Percentiles rank a stretch among this genome's conserved stretches.
Conservation (phyloP, 306 rosid species). For the Dryas octopetala region DNA sequence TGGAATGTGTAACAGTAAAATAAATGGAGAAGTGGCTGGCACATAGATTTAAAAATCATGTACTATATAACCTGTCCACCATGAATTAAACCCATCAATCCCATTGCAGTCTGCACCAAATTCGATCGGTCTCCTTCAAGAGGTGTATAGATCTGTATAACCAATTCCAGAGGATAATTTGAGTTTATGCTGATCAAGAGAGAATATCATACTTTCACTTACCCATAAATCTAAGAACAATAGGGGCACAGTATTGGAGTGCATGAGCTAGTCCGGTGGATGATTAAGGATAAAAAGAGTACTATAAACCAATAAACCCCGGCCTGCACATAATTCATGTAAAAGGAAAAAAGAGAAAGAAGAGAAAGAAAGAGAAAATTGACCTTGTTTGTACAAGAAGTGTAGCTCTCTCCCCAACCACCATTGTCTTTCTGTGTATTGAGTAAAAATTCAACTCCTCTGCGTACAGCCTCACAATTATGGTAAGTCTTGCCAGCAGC, state of each 20-base stretch:
- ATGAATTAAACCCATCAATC: constrained; percentile 36
- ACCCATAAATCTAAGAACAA: too few species aligned
- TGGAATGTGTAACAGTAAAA: not conserved
- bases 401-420: constrained; percentile 51
- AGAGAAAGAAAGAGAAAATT: not conserved
- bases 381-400: constrained; percentile 39
- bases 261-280: too few species aligned
- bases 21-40: not conserved
- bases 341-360: not conserved
- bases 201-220: too few species aligned
- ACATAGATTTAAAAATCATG: not conserved
- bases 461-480: constrained; percentile 30
- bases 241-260: too few species aligned
- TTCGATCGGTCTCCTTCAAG: constrained; percentile 30
- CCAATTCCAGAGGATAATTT: not conserved
- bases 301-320: too few species aligned
- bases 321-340: too few species aligned
- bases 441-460: constrained; percentile 33
- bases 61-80: constrained; percentile 35
- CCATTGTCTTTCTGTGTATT: constrained; percentile 38
- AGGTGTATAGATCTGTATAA: constrained; percentile 33
- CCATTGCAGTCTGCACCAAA: constrained; percentile 40
- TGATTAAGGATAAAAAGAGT: too few species aligned
- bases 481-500: constrained; percentile 30
- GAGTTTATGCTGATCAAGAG: too few species aligned